Evolutionary conservation across 768 basidiomycete species (phyloP).

Genomic region (Pulveroboletus sp.): DNA sequence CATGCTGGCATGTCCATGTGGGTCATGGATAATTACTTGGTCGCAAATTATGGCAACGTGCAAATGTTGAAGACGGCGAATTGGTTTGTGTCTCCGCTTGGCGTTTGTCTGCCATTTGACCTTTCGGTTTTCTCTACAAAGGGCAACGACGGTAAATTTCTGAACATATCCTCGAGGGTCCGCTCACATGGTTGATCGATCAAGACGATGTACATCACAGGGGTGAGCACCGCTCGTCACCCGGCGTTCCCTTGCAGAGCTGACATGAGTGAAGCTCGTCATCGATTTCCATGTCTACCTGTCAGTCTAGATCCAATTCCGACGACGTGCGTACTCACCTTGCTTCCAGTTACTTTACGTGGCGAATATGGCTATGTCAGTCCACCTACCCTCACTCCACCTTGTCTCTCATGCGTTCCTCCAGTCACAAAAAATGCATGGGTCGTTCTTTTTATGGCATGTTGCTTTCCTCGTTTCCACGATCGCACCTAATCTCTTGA

Average conservation of each 20-base stretch:
- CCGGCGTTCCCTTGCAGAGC: neutral
- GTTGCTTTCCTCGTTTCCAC: neutral
- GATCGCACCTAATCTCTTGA: neutral
- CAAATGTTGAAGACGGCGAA: slow-evolving; percentile 7
- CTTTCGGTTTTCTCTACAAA: neutral
- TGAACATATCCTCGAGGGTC: neutral
- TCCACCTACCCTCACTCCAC: neutral
- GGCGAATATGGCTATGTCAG: slow-evolving; percentile 30
- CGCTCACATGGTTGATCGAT: neutral
- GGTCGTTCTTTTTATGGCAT: slow-evolving; percentile 23
- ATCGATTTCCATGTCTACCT: slow-evolving; percentile 28
- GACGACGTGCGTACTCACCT: neutral
- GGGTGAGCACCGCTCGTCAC: slow-evolving; percentile 13
- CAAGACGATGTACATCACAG: slow-evolving; percentile 22
- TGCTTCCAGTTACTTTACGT: slow-evolving; percentile 24
- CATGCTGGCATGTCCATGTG: slow-evolving; percentile 23
- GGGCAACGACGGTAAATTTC: slow-evolving; percentile 18
- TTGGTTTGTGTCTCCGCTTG: slow-evolving; percentile 18
- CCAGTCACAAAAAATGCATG: slow-evolving; percentile 15
- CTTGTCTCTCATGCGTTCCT: slow-evolving; percentile 3
- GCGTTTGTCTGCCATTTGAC: neutral
- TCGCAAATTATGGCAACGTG: slow-evolving; percentile 17
- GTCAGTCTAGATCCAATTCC: slow-evolving; percentile 6
- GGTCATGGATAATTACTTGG: slow-evolving; percentile 24
- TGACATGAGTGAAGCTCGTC: slow-evolving; percentile 18